These are phyloP conservation scores for Xylariaceae sp. DNA, from an alignment of 2,329 filamentous ascomycete species.

Conservation along the genomic window DNA sequence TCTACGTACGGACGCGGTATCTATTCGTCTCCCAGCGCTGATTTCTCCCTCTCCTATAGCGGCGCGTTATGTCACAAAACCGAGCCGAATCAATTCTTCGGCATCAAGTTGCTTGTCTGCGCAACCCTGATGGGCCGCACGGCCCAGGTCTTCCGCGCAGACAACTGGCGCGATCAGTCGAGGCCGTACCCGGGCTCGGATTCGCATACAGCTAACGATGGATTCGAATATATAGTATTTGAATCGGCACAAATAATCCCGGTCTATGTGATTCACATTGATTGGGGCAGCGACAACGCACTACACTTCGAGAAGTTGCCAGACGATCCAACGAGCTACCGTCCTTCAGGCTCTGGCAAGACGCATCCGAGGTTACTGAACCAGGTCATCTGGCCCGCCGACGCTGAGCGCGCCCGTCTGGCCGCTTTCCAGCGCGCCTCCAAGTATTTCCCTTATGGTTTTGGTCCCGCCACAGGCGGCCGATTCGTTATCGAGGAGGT, in stretches of 20 bases:
- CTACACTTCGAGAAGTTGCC: background rate
- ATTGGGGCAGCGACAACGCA: slow-evolving; percentile 31
- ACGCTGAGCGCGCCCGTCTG: slow-evolving; percentile 34
- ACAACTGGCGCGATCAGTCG: slow-evolving; percentile 27
- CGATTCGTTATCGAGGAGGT: slow-evolving; percentile 44
- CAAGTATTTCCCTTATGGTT: slow-evolving; percentile 47
- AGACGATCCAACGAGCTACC: slow-evolving; percentile 16
- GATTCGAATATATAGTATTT: slow-evolving; percentile 42
- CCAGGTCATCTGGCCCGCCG: slow-evolving; percentile 30
- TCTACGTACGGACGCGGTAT: slow-evolving; percentile 40
- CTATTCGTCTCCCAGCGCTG: slow-evolving; percentile 40
- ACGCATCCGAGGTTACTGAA: slow-evolving; percentile 11
- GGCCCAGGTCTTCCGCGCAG: slow-evolving; percentile 25
- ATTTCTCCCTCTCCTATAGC: slow-evolving; percentile 37
- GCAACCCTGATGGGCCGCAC: slow-evolving; percentile 43
- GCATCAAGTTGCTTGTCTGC: slow-evolving; percentile 42
- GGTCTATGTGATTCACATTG: slow-evolving; percentile 43
- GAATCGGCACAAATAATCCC: slow-evolving; percentile 40
- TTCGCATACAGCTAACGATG: slow-evolving; percentile 36
- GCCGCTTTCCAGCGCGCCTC: slow-evolving; percentile 37
- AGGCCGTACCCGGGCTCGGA: slow-evolving; percentile 29
- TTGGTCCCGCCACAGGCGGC: slow-evolving; percentile 38
- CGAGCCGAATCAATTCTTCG: slow-evolving; percentile 30
- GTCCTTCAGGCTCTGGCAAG: slow-evolving; percentile 11
- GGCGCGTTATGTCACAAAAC: slow-evolving; percentile 28